These are phyloP conservation scores for Catunica adiposa DNA, from an alignment of 2,329 filamentous ascomycete species.

Conservation along the genomic window DNA sequence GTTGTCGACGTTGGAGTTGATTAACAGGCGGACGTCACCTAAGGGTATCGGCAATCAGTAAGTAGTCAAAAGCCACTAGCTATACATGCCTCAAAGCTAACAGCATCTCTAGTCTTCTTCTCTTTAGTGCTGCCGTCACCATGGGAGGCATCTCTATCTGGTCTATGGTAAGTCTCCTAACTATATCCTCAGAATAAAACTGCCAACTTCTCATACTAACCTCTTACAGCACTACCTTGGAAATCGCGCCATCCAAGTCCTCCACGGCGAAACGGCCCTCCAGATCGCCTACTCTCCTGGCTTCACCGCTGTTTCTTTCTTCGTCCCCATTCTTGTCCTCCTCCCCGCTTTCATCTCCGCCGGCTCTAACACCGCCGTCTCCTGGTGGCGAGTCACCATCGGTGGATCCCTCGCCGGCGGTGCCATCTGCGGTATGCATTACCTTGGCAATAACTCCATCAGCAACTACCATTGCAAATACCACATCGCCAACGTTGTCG, in stretches of 20 bases:
- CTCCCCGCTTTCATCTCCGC: constrained; percentile 56
- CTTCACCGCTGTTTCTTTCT: constrained; percentile 59
- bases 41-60: constrained; percentile 56
- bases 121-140: constrained; percentile 46
- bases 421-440: constrained; percentile 74
- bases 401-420: constrained; percentile 56
- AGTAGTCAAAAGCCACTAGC: too few relatives aligned
- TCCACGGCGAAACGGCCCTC: constrained; percentile 39
- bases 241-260: constrained; percentile 61
- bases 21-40: constrained; percentile 57
- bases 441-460: too few relatives aligned
- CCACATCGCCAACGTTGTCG: constrained; percentile 54
- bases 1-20: constrained; percentile 62
- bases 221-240: constrained; percentile 59
- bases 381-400: constrained; percentile 39
- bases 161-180: constrained; percentile 39
- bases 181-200: not conserved
- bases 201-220: not conserved
- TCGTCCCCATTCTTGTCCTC: constrained; percentile 60
- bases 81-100: too few relatives aligned
- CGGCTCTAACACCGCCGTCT: too few relatives aligned
- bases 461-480: constrained; percentile 58
- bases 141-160: constrained; percentile 63
- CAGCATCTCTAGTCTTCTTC: constrained; percentile 34
- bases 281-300: constrained; percentile 59